phyloP scores from a whole-genome alignment of 2,329 filamentous ascomycete species.

The Aspergillus felis region DNA sequence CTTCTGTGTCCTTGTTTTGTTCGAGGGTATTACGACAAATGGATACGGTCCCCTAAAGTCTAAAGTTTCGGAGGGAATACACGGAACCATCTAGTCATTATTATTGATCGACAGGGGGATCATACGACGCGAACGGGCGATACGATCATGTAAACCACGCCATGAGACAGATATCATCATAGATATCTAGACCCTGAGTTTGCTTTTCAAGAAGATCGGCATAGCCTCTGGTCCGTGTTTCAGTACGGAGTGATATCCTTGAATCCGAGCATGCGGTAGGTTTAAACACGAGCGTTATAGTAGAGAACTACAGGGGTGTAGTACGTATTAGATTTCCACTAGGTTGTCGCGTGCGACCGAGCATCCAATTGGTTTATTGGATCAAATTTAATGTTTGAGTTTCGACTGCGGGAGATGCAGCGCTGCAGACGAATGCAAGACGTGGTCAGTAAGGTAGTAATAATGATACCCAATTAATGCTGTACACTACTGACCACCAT shows the following conservation, averaged over 20 bases:
- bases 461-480: neutral
- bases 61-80: no score
- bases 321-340: neutral
- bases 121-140: neutral
- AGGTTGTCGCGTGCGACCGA: neutral
- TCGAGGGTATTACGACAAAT: neutral
- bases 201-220: conserved; percentile 6
- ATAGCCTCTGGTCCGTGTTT: conserved; percentile 19
- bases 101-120: neutral
- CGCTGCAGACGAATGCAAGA: neutral
- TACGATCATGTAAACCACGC: neutral
- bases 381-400: neutral
- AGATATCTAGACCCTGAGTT: no score
- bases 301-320: neutral
- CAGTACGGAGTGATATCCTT: conserved; percentile 1
- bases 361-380: neutral
- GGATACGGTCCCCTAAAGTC: no score
- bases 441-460: neutral
- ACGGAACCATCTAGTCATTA: neutral
- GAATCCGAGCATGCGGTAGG: neutral
- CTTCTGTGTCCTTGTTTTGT: no score
- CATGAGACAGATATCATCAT: no score
- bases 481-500: neutral
- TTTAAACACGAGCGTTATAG: neutral
- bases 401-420: neutral